Conservation (phyloP, 2,329 filamentous ascomycete species). For the Monilinia fructicola region DNA sequence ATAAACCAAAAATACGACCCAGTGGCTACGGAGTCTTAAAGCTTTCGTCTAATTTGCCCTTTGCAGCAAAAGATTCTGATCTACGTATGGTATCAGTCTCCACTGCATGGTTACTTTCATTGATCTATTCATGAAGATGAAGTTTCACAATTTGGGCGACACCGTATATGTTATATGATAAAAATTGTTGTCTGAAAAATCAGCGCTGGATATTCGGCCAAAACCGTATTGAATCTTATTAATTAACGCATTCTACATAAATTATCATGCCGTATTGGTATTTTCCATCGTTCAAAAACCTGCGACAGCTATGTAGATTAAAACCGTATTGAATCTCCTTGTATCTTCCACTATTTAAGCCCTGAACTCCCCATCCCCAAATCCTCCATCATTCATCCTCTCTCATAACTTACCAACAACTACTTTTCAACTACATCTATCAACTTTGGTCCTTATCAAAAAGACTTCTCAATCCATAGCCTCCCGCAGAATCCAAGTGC, state of each 20-base stretch:
- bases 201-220: too few species aligned
- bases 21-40: too few species aligned
- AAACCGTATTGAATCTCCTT: background rate
- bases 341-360: background rate
- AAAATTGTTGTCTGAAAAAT: too few species aligned
- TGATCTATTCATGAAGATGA: too few species aligned
- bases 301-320: background rate
- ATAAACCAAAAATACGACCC: background rate
- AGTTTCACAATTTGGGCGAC: background rate
- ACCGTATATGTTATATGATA: background rate
- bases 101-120: background rate
- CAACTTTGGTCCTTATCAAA: too few species aligned
- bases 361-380: background rate
- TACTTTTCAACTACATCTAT: background rate
- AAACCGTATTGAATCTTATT: too few species aligned
- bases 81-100: accelerated
- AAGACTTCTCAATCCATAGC: background rate
- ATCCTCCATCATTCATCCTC: background rate
- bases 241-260: too few species aligned
- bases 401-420: background rate
- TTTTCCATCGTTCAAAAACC: background rate
- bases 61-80: background rate
- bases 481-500: background rate
- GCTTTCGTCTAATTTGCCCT: too few species aligned
- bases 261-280: background rate